Percentiles rank a stretch among this genome's conserved stretches.
phyloP scores from a whole-genome alignment of 2,329 filamentous ascomycete genomes.

The Clarireedia sp. region DNA sequence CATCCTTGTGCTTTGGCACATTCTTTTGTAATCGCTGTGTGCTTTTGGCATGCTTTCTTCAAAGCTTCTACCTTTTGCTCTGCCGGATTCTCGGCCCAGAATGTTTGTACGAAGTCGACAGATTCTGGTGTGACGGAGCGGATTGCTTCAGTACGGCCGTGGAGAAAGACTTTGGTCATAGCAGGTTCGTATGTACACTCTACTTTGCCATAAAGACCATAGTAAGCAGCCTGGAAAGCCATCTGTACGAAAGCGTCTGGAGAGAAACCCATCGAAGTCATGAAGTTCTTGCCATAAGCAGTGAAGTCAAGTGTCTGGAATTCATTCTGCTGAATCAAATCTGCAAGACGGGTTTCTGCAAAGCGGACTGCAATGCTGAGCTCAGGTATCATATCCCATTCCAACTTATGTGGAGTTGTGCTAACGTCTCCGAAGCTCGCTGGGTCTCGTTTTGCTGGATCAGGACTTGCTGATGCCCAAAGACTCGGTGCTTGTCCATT shows the following conservation, averaged over 20 bases:
- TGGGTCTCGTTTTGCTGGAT: constrained; percentile 86
- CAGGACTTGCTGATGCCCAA: constrained; percentile 85
- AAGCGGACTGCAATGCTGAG: constrained; percentile 87
- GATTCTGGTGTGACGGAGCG: constrained; percentile 76
- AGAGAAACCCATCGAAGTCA: constrained; percentile 93
- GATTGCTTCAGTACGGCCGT: constrained; percentile 91
- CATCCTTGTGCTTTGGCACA: constrained; percentile 87
- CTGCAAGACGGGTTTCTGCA: constrained; percentile 86
- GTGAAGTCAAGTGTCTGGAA: constrained; percentile 86
- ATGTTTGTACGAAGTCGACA: constrained; percentile 82
- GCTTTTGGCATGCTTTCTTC: constrained; percentile 73
- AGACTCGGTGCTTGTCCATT: constrained; percentile 87
- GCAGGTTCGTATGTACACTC: constrained; percentile 97
- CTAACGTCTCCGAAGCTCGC: constrained; percentile 87
- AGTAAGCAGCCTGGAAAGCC: constrained; percentile 98
- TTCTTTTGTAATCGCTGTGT: constrained; percentile 70
- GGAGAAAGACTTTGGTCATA: constrained; percentile 92
- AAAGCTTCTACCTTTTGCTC: constrained; percentile 80
- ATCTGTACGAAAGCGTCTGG: constrained; percentile 98
- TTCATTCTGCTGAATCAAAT: constrained; percentile 94
- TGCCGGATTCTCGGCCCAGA: constrained; percentile 86
- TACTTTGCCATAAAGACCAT: constrained; percentile 85
- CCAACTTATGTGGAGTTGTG: constrained; percentile 89
- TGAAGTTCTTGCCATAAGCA: constrained; percentile 93
- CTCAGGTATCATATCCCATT: constrained; percentile 96